Base-by-base conservation (phyloP, 495 filamentous ascomycete species). In the Talaromyces stipitatus region DNA sequence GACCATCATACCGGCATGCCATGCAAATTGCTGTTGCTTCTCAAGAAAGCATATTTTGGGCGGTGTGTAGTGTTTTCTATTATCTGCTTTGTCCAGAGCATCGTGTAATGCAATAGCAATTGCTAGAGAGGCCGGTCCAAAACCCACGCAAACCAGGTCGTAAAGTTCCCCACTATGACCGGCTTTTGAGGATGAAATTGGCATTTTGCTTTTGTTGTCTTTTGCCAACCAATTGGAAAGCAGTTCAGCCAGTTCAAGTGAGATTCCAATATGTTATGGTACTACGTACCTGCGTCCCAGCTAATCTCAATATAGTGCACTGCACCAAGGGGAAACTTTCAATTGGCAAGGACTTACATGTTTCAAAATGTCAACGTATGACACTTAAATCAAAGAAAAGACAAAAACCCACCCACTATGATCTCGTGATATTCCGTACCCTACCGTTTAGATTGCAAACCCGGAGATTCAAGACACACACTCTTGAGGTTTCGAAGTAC, bases 1-100 rank as follows among this genome's bases (percentile, higher is more conserved):
- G 1, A 98, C 82, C 55, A 96, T 80, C 92, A 98, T 98, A 32
- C 92, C 92, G 2, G 87, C 83, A 69, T 98, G 92, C 92, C 92
- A 97, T 50, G 84, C 82, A 63, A 97, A 98, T 41, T 82, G 73
- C 22, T 77, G 64, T 72, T 98, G 92, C 58, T 86, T 85, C 73
- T 97, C 92, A 20, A 97, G 68, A 72, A 96, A 97, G 38, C 85
- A 76, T 3, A 92, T 85, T 62, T 87, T 89, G 28, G 88, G 90
- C 38, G 64, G 61, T 55, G 66, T 70, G 61, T 59, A 22, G 67
- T 41, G 36, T 45, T 59, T 36, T 58, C 16, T 62, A 65, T 54
- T 58, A 60, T 22, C 66, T 66, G 51, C 61, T 56, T 66, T 66
- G 55, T 79, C 62, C 76, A 79, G 54, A 60, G 73, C 72, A 68